Evolutionary conservation across 1,139 yeast genomes (phyloP), one percentile per base, ranked within the genome.

Genomic region (Suhomyces terraborum): DNA sequence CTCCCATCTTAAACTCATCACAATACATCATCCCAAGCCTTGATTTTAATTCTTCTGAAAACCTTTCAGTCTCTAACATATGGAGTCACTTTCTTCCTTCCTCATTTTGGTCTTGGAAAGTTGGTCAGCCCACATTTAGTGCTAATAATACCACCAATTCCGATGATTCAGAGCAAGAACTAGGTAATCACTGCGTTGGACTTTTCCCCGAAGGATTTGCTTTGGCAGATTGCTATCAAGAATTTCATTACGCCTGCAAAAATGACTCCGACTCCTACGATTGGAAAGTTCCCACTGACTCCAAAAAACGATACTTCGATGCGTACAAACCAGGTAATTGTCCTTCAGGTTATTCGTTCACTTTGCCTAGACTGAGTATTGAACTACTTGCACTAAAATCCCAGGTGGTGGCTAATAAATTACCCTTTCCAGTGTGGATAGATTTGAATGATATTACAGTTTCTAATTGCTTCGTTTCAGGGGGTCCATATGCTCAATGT

Each of bases 391-490:
- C 73, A n/a, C 49, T 71, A 8, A 47, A 61, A 36, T 54, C 56
- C 27, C 50, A 56, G 10, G 51, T 63, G 21, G 58, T 40, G 10
- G 26, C 48, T 26, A 41, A 48, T 6, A 51, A 54, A 5, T 47
- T 51, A 1, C 53, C 47, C 6, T 61, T 50, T 17, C 74, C 77
- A 0, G 69, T 84, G 0, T 93, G 98, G 98, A 77, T 89, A 3
- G 93, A 89, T 59, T 53, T 89, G 48, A 93, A 93, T 58, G 88
- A 93, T 22, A 73, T 93, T 13, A 77, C 88, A 0, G 80, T 82
- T 5, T 63, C 75, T 13, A 76, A 80, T 41, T 91, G 98, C 58
- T 91, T 94, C 89, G 91, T 89, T 2, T 64, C 80, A 1, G 97
- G 95, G 2, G 96, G 96, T 0, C 81, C 91, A 0, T 74, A 78